A percentile compares a stretch with the other conserved stretches of the same genome.
phyloP scores from a whole-genome alignment of 805 yeast species.

The Yarrowia sp. region DNA sequence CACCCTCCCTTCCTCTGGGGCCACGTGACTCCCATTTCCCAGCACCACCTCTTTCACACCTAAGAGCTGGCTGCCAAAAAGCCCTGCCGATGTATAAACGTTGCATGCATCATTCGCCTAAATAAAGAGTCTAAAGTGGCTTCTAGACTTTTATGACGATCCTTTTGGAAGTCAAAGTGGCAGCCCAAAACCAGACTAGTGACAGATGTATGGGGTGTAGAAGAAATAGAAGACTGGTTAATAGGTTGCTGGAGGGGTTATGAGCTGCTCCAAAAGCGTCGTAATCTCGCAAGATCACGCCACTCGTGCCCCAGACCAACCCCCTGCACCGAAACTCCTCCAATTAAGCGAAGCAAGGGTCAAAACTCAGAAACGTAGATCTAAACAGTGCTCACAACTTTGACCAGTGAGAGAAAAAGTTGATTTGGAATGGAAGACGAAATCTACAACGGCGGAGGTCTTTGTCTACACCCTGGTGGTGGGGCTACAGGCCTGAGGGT shows the following conservation, averaged over 20 bases:
- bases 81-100: slow-evolving; percentile 25
- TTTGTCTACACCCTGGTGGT: no score
- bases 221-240: no score
- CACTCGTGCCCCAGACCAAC: background rate
- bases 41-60: background rate
- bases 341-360: slow-evolving; percentile 33
- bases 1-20: no score
- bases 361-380: slow-evolving; percentile 21
- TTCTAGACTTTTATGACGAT: slow-evolving; percentile 32
- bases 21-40: background rate
- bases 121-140: slow-evolving; percentile 23
- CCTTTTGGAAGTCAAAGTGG: background rate
- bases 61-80: slow-evolving; percentile 5
- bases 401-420: background rate
- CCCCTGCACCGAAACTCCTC: background rate
- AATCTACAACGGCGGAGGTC: no score
- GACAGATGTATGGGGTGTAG: background rate
- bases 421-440: no score
- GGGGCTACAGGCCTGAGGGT: no score
- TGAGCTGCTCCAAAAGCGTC: no score
- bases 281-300: background rate
- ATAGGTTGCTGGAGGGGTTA: no score
- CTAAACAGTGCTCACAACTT: background rate
- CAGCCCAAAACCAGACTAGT: background rate
- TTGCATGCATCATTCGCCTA: slow-evolving; percentile 31